Evolutionary conservation across 768 basidiomycete genomes (phyloP).

Genomic region (Lepiota brunneoincarnata): DNA sequence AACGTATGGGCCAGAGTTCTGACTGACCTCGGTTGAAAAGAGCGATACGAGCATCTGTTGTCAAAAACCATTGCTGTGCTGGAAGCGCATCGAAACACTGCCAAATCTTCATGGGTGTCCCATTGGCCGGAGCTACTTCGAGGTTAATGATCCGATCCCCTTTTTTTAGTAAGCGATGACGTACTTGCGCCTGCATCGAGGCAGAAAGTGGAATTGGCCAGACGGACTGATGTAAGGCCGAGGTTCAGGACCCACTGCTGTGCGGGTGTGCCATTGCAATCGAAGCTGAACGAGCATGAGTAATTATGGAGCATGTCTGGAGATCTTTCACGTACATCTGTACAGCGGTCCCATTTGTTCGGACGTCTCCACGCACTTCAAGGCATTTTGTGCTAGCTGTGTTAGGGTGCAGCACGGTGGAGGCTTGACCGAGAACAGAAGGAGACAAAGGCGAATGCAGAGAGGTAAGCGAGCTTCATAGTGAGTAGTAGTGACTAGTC

Average conservation of each 20-base stretch:
- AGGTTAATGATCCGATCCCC: not conserved
- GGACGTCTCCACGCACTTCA: slow-evolving; percentile 26
- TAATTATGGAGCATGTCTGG: not conserved
- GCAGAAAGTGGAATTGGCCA: slow-evolving; percentile 27
- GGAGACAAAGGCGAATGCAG: not conserved
- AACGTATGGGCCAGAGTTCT: not conserved
- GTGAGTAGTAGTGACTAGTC: not conserved
- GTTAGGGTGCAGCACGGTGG: not conserved
- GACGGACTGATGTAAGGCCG: slow-evolving; percentile 21
- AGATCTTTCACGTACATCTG: slow-evolving; percentile 24
- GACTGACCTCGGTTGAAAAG: slow-evolving; percentile 18
- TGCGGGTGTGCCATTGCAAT: slow-evolving; percentile 30
- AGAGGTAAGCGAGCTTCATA: slow-evolving; percentile 3
- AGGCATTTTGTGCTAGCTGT: slow-evolving; percentile 23
- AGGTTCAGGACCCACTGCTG: slow-evolving; percentile 28
- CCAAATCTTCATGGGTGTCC: slow-evolving; percentile 28
- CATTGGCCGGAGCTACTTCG: slow-evolving; percentile 22
- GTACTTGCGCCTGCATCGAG: slow-evolving; percentile 31
- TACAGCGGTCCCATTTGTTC: slow-evolving; percentile 30
- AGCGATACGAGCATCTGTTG: slow-evolving; percentile 19
- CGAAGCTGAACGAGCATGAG: slow-evolving; percentile 19
- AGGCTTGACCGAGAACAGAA: not conserved
- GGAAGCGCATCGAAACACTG: slow-evolving; percentile 27
- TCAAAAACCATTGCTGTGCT: slow-evolving; percentile 26
- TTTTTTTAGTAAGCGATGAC: slow-evolving; percentile 3